A percentile compares a stretch with the other conserved stretches of the same genome.
These are phyloP conservation scores for Linum tenue DNA, from an alignment of 345 rosid species.

Conservation along the genomic window DNA sequence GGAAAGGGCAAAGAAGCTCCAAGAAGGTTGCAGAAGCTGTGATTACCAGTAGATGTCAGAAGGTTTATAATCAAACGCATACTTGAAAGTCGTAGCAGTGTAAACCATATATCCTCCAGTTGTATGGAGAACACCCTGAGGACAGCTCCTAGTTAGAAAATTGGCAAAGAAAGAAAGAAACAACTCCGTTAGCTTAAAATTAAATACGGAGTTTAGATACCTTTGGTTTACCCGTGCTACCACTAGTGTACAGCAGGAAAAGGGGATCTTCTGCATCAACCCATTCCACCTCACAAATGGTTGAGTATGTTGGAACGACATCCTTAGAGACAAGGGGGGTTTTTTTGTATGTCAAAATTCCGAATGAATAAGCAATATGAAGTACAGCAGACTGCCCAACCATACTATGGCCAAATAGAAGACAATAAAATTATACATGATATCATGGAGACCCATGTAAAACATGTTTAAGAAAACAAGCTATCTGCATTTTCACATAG, in stretches of 20 bases:
- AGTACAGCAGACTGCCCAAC: background rate
- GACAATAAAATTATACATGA: background rate
- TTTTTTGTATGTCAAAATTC: conserved; percentile 11
- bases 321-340: conserved; percentile 44
- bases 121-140: conserved; percentile 92
- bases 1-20: conserved; percentile 11
- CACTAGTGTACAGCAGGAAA: conserved; percentile 92
- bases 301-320: conserved; percentile 65
- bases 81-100: conserved; percentile 92
- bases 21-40: conserved; percentile 7
- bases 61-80: conserved; percentile 91
- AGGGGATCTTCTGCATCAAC: conserved; percentile 98
- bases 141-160: conserved; percentile 15
- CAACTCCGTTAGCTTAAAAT: background rate
- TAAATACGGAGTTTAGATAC: conserved; percentile 24
- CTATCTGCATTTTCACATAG: background rate
- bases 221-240: conserved; percentile 99
- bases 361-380: background rate
- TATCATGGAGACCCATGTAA: background rate
- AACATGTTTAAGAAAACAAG: background rate
- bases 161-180: background rate
- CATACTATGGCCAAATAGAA: background rate
- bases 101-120: conserved; percentile 98
- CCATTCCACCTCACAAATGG: conserved; percentile 87
- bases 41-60: conserved; percentile 86